Evolutionary conservation across 257 asterid genomes (phyloP).

Genomic region (Nicotiana otophora): DNA sequence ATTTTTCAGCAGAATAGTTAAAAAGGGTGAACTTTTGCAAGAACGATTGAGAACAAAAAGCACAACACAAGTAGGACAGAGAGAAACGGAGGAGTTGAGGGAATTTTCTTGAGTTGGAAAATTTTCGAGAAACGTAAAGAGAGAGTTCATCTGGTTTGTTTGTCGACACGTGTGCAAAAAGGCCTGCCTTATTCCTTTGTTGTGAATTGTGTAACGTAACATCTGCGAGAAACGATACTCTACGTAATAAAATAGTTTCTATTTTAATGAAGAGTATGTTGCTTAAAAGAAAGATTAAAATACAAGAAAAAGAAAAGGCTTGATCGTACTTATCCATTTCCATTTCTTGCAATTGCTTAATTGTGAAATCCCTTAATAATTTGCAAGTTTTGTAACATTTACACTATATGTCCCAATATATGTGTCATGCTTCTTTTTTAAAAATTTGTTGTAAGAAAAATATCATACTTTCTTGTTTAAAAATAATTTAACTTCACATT

Average conservation of each 20-base stretch:
- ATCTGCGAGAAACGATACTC: not conserved
- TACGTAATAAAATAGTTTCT: no score
- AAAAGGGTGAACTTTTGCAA: not conserved
- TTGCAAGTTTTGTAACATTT: no score
- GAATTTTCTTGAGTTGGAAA: constrained; percentile 33
- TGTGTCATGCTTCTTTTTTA: no score
- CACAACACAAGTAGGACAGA: not conserved
- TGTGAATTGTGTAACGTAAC: not conserved
- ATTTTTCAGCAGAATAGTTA: not conserved
- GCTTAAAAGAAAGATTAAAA: not conserved
- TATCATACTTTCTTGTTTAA: no score
- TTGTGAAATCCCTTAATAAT: no score
- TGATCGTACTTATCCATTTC: not conserved
- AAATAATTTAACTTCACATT: no score
- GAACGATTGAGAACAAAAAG: not conserved
- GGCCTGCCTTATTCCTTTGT: not conserved
- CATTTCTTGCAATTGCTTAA: not conserved
- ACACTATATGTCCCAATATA: no score
- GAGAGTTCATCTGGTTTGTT: constrained; percentile 14
- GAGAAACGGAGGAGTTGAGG: not conserved
- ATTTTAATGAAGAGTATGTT: not conserved
- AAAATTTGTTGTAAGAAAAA: no score
- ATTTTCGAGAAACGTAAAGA: constrained; percentile 24
- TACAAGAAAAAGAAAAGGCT: not conserved
- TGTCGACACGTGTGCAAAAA: constrained; percentile 26